Evolutionary conservation across 2,329 filamentous ascomycete species (phyloP).

Genomic region (Coniochaeta ligniaria): DNA sequence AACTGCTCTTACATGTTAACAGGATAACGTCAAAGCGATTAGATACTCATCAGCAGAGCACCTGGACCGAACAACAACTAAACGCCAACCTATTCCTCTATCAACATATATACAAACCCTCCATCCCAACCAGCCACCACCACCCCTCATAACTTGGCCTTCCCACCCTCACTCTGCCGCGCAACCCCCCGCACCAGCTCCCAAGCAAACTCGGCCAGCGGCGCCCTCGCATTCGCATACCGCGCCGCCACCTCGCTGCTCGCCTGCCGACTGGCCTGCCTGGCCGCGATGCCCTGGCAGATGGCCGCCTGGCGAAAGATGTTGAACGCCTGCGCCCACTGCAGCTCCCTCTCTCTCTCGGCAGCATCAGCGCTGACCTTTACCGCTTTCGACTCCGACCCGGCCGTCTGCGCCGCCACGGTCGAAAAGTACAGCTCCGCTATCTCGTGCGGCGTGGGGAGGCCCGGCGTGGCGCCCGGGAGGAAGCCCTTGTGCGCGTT

Average conservation of each 20-base stretch:
- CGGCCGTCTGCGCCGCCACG: conserved; percentile 9
- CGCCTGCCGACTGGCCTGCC: conserved; percentile 78
- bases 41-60: too few species aligned
- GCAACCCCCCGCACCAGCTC: conserved; percentile 48
- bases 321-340: conserved; percentile 56
- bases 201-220: conserved; percentile 77
- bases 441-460: conserved; percentile 23
- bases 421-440: conserved; percentile 35
- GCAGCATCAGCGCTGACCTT: background rate
- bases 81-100: background rate
- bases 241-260: conserved; percentile 75
- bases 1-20: too few species aligned
- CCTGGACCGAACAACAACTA: too few species aligned
- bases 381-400: background rate
- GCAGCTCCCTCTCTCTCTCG: conserved; percentile 37
- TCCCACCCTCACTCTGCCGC: conserved; percentile 8
- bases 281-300: conserved; percentile 84
- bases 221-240: conserved; percentile 61
- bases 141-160: conserved; percentile 8
- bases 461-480: conserved; percentile 56
- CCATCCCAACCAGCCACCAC: background rate
- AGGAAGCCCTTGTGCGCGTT: conserved; percentile 45
- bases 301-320: conserved; percentile 56
- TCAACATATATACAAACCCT: background rate
- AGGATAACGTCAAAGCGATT: too few species aligned